phyloP scores from a whole-genome alignment of 1,139 yeast species.

The Nakaseomyces nivariensis region DNA sequence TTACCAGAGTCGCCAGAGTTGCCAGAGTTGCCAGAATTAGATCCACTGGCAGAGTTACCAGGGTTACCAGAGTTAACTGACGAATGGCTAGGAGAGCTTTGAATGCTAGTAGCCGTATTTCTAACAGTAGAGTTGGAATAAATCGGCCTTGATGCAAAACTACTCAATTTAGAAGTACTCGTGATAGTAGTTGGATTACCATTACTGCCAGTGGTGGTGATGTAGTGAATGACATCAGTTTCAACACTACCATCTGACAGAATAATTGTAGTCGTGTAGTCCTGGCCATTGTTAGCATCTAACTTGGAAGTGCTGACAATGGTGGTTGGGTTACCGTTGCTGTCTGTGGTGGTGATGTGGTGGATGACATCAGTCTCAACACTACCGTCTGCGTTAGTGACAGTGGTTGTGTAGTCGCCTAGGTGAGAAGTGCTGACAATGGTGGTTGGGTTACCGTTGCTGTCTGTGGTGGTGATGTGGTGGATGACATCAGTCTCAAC shows the following conservation, averaged over 20 bases:
- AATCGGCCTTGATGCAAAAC: background rate
- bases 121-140: background rate
- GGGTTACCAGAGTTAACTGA: background rate
- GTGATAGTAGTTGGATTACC: too few species aligned
- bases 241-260: too few species aligned
- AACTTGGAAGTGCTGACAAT: background rate
- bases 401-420: background rate
- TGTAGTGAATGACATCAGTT: background rate
- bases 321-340: conserved; percentile 2
- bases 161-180: too few species aligned
- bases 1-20: background rate
- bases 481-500: background rate
- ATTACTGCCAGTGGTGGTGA: background rate
- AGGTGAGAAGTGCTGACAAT: background rate
- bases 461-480: conserved; percentile 2
- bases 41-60: background rate
- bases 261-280: too few species aligned
- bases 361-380: background rate
- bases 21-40: background rate
- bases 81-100: too few species aligned
- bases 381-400: background rate
- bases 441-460: conserved; percentile 2
- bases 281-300: background rate
- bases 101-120: background rate
- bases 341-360: conserved; percentile 2